Percentiles rank a stretch among this genome's conserved stretches.
phyloP scores from a whole-genome alignment of 768 basidiomycete species.

The Fomitopsis pulvina region DNA sequence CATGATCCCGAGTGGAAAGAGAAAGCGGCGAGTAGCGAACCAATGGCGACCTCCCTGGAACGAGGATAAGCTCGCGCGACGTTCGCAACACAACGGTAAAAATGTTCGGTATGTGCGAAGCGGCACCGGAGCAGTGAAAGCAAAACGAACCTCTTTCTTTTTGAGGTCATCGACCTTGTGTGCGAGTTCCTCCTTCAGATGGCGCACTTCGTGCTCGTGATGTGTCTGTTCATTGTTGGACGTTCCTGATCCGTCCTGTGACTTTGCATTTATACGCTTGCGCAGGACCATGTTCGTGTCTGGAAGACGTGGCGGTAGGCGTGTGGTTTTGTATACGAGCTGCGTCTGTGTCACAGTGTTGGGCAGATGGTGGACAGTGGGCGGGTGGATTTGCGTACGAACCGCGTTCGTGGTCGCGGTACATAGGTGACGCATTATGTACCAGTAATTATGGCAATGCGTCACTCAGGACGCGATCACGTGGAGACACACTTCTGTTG shows the following conservation, averaged over 20 bases:
- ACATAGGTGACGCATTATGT: too few relatives aligned
- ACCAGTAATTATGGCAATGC: background rate
- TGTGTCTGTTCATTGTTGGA: background rate
- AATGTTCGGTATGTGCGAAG: background rate
- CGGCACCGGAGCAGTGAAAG: background rate
- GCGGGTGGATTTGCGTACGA: background rate
- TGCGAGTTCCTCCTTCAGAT: slow-evolving; percentile 1
- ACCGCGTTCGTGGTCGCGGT: too few relatives aligned
- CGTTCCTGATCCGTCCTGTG: background rate
- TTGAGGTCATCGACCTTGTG: background rate
- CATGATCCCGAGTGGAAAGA: slow-evolving; percentile 70
- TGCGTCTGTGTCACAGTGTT: too few relatives aligned
- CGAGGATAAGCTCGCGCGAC: background rate
- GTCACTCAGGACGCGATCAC: background rate
- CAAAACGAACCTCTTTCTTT: background rate
- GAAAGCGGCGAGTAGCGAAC: slow-evolving; percentile 39
- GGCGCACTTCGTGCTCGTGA: background rate
- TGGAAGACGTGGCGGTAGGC: background rate
- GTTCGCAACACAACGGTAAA: too few relatives aligned
- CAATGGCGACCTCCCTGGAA: slow-evolving; percentile 15
- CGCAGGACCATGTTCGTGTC: background rate
- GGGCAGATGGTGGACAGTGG: too few relatives aligned
- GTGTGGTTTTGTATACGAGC: background rate
- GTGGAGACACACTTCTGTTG: slow-evolving; percentile 6
- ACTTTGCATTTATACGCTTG: background rate